A percentile compares a stretch with the other conserved stretches of the same genome.
phyloP scores from a whole-genome alignment of 768 basidiomycete species.

The Neoboletus magnificus region DNA sequence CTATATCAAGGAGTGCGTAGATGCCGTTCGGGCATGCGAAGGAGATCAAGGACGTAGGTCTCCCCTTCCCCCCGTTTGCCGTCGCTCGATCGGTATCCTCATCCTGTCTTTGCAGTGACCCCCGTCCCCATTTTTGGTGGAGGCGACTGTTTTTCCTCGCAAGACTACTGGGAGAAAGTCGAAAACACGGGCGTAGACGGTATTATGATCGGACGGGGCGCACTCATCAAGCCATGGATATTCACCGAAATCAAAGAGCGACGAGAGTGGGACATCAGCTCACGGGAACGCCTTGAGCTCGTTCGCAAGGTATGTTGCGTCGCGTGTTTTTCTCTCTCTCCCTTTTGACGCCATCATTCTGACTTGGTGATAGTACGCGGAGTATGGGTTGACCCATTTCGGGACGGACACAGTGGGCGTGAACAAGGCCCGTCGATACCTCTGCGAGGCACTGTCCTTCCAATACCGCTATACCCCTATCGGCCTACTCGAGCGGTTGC shows the following conservation, averaged over 20 bases:
- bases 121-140: conserved; percentile 95
- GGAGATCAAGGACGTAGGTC: conserved; percentile 63
- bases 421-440: conserved; percentile 87
- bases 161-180: conserved; percentile 76
- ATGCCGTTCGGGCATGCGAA: conserved; percentile 68
- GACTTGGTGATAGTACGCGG: conserved; percentile 62
- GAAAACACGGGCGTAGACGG: conserved; percentile 87
- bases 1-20: conserved; percentile 86
- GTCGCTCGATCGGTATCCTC: background rate
- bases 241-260: conserved; percentile 94
- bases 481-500: conserved; percentile 81
- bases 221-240: conserved; percentile 94
- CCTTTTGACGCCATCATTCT: background rate
- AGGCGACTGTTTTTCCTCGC: conserved; percentile 89
- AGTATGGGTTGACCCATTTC: conserved; percentile 83
- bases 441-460: conserved; percentile 94
- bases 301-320: conserved; percentile 59
- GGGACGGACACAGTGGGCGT: conserved; percentile 87
- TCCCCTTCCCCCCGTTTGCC: background rate
- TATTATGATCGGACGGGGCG: conserved; percentile 93
- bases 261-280: conserved; percentile 91
- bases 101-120: conserved; percentile 45
- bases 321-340: background rate
- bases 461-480: conserved; percentile 95
- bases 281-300: conserved; percentile 76